Evolutionary conservation across 495 filamentous ascomycete species (phyloP).

Genomic region (Penicillium silybi): DNA sequence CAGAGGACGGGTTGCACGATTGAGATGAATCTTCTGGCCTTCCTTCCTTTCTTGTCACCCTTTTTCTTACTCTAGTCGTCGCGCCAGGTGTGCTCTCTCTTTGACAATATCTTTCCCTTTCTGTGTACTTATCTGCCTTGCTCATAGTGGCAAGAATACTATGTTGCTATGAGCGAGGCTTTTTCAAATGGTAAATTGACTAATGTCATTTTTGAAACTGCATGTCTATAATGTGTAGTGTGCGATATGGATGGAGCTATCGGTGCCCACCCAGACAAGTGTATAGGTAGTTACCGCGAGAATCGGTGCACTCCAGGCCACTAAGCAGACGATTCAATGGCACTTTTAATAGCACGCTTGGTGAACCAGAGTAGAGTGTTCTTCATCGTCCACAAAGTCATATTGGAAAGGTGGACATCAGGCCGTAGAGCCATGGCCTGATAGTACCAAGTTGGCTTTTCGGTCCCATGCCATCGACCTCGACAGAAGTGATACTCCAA

Average conservation of each 20-base stretch:
- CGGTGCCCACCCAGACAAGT: background rate
- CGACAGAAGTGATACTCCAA: too few species aligned
- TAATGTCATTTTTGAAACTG: background rate
- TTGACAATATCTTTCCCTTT: slow-evolving; percentile 3
- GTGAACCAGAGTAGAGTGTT: too few species aligned
- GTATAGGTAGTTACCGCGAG: too few species aligned
- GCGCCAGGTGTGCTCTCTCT: slow-evolving; percentile 5
- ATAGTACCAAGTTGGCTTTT: too few species aligned
- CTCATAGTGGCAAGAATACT: background rate
- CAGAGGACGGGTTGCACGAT: slow-evolving; percentile 5
- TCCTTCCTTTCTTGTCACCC: slow-evolving; percentile 16
- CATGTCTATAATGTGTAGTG: background rate
- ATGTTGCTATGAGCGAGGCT: background rate
- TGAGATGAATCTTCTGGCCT: slow-evolving; percentile 10
- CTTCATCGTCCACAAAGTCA: too few species aligned
- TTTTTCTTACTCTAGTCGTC: slow-evolving; percentile 4
- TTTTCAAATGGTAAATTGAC: background rate
- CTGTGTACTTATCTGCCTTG: background rate
- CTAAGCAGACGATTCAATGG: too few species aligned
- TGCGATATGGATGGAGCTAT: background rate
- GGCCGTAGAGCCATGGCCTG: too few species aligned
- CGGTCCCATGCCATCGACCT: too few species aligned
- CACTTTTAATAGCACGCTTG: too few species aligned
- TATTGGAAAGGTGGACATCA: too few species aligned
- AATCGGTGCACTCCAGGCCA: too few species aligned